Evolutionary conservation across 2,329 filamentous ascomycete genomes (phyloP), one percentile per base, ranked within the genome.

Genomic region (Periconia sp.): DNA sequence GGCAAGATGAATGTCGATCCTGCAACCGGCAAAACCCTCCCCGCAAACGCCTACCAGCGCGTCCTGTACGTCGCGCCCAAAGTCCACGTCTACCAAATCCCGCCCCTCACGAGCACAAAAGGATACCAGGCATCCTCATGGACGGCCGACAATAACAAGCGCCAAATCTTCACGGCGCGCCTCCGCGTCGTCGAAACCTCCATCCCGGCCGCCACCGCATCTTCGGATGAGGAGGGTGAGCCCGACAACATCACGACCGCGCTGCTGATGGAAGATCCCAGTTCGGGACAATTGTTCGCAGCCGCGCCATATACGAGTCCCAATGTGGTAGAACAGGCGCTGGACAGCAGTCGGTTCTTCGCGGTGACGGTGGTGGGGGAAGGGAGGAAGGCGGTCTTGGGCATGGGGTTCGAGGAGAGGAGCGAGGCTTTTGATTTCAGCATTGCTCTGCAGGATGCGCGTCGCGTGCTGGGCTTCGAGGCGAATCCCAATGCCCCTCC

Each of bases 21-120:
- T 49, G 81, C 86, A 52, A 93, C 89, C 19, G 87, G 87, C 64
- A 77, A 77, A 33, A 74, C 86, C 59, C 82, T 91, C 61, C 87
- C 89, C 52, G 71, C 84, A 49, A 89, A 90, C 69, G 88, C 91
- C 64, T 93, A 95, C 76, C 90, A 94, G 76, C 87, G 91, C 72
- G 81, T 94, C 70, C 87, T 95, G 72, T 92, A 91, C 82, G 79
- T 92, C 72, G 84, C 87, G 58, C 78, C 82, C 65, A 79, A 82
- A 60, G 88, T 94, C 59, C 90, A 95, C 78, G 83, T 96, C 79
- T 96, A 96, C 81, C 86, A 88, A 68, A 92, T 95, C 72, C 91
- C 91, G 17, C 91, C 91, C 20, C 80, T 92, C 53, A 82, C 87
- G 43, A 88, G 87, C 17, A 91, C 86, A 64, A 88, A 89, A 72